These are phyloP conservation scores for Aegilops longissima DNA, from an alignment of 176 grass and related monocot species.

Conservation along the genomic window DNA sequence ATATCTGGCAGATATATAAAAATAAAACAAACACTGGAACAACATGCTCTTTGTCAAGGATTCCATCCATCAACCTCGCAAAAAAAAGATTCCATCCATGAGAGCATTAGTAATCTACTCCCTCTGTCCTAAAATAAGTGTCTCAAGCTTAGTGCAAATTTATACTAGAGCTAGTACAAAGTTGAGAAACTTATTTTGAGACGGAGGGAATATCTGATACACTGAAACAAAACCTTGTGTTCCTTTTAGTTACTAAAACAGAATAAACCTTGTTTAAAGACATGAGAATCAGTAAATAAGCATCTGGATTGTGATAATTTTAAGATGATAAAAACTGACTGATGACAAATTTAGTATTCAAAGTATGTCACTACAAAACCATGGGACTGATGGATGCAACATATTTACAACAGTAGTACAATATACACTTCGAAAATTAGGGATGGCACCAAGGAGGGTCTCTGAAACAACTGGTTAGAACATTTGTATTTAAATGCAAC, in stretches of 20 bases:
- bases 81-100: neutral
- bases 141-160: too few relatives aligned
- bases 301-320: neutral
- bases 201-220: too few relatives aligned
- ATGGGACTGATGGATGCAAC: neutral
- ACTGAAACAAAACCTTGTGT: neutral
- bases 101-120: neutral
- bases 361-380: neutral
- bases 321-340: neutral
- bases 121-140: too few relatives aligned
- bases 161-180: too few relatives aligned
- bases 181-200: too few relatives aligned
- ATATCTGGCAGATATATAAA: neutral
- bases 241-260: neutral
- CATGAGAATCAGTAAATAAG: neutral
- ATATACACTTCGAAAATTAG: neutral
- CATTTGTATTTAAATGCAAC: neutral
- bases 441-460: neutral
- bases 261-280: neutral
- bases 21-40: neutral
- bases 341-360: neutral
- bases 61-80: too few relatives aligned
- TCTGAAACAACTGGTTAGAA: neutral
- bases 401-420: conserved; percentile 34
- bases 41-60: too few relatives aligned